Base-by-base conservation (phyloP, 208 protist species). In the Hexamita inflata region DNA sequence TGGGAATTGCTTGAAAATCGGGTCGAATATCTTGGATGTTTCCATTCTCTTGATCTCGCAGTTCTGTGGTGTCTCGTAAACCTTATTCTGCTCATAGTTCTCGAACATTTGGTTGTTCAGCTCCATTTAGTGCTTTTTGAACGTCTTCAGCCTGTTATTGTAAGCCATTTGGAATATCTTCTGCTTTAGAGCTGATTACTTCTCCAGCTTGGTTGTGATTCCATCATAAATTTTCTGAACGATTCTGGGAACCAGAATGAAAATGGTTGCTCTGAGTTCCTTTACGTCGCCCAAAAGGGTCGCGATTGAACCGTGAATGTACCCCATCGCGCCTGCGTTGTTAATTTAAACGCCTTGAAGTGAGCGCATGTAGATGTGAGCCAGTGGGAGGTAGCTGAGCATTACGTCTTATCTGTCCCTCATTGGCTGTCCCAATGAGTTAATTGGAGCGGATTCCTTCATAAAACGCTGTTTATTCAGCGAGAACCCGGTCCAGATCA, bases 351-450 rank as follows among this genome's bases (percentile, higher is more conserved):
- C 58, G 40, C 40, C 40, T 19, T 61, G 59, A 7, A 77, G 9
- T 13, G 75, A 9, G 19, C 74, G 61, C 49, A 58, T 35, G 39
- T 62, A 75, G 38, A 77, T 77, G 58, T 77, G 74, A 30, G 74
- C 74, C 19, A 34, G 26, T 7, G 74, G 74, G 7, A 77, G 58
- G 39, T 61, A 77, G n/a, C 28, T 41, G 53, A 77, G 4, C 7
- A 7, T 29, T 2, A 34, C 11, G 7, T 77, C 74, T 32, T 77
- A 53, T 29, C n/a, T n/a, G n/a, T n/a, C n/a, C n/a, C n/a, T n/a
- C n/a, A n/a, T n/a, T n/a, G n/a, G n/a, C n/a, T n/a, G n/a, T n/a
- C n/a, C n/a, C n/a, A n/a, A n/a, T n/a, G n/a, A n/a, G n/a, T n/a
- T n/a, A n/a, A n/a, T n/a, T n/a, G n/a, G n/a, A n/a, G n/a, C n/a